A percentile compares a stretch with the other conserved stretches of the same genome.
These are phyloP conservation scores for Begonia peltatifolia DNA, from an alignment of 306 rosid species.

Conservation along the genomic window DNA sequence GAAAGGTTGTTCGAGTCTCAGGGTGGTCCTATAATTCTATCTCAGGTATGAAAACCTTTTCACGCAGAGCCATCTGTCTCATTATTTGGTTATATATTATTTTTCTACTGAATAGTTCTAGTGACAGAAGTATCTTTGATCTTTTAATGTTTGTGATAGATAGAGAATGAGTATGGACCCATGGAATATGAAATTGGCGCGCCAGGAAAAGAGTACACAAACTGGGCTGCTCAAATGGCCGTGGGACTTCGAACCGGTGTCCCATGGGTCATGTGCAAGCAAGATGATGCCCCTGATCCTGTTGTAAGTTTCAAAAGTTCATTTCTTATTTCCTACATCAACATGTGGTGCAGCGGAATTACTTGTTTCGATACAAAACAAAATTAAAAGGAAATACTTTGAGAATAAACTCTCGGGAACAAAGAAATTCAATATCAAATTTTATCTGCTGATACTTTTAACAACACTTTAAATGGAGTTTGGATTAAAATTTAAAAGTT, in stretches of 20 bases:
- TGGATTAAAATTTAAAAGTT: too few relatives aligned
- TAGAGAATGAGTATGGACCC: constrained; percentile 97
- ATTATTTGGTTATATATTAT: not conserved
- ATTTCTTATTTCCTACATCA: constrained; percentile 3
- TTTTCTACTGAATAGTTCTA: not conserved
- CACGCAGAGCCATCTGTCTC: too few relatives aligned
- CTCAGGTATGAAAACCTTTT: constrained; percentile 40
- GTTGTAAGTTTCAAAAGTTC: constrained; percentile 39
- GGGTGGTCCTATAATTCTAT: constrained; percentile 84
- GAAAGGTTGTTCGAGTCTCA: constrained; percentile 58
- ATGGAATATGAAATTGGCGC: constrained; percentile 79
- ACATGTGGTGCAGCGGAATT: too few relatives aligned
- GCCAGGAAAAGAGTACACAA: constrained; percentile 63
- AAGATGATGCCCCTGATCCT: constrained; percentile 99
- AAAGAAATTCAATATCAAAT: too few relatives aligned
- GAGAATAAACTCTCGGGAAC: too few relatives aligned
- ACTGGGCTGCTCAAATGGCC: constrained; percentile 97
- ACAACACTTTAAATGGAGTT: constrained; percentile 1
- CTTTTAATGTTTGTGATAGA: constrained; percentile 29
- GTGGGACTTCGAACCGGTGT: constrained; percentile 81
- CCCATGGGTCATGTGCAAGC: constrained; percentile 99
- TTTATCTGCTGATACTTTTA: not conserved
- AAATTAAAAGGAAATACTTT: too few relatives aligned
- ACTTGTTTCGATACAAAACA: too few relatives aligned
- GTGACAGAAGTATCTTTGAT: constrained; percentile 10